Conservation (phyloP, 805 yeast genomes). For the Wickerhamomyces silvicola region DNA sequence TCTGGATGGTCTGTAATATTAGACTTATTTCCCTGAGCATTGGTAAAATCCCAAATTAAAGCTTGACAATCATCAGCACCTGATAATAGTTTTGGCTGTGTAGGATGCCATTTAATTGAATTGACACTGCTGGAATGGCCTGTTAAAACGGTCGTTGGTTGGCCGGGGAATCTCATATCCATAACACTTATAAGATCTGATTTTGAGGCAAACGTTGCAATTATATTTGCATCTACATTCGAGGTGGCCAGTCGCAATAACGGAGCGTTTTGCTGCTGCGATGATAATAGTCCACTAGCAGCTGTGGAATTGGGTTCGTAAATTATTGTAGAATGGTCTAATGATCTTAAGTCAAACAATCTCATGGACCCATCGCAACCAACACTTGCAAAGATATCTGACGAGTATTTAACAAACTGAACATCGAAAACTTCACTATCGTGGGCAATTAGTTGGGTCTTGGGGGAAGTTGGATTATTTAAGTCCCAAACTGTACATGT, state of each 20-base stretch:
- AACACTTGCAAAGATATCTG: conserved; percentile 80
- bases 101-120: conserved; percentile 80
- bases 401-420: conserved; percentile 66
- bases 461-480: conserved; percentile 54
- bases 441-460: conserved; percentile 93
- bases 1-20: conserved; percentile 22
- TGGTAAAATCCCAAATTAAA: conserved; percentile 53
- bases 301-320: conserved; percentile 56
- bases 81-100: conserved; percentile 49
- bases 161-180: conserved; percentile 85
- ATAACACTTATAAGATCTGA: conserved; percentile 60
- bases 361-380: conserved; percentile 95
- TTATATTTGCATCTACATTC: conserved; percentile 70
- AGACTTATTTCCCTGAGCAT: conserved; percentile 1
- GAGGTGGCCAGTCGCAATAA: conserved; percentile 72
- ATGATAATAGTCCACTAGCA: conserved; percentile 9
- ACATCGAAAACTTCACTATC: conserved; percentile 95
- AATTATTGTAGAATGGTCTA: conserved; percentile 91
- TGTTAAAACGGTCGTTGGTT: conserved; percentile 63
- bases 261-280: conserved; percentile 25
- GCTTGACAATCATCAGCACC: conserved; percentile 75
- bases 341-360: conserved; percentile 79
- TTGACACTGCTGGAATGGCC: conserved; percentile 69
- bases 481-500: conserved; percentile 97
- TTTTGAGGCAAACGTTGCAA: conserved; percentile 77